Evolutionary conservation across 805 yeast genomes (phyloP).

Genomic region (Lipomyces spencermartinsiae): DNA sequence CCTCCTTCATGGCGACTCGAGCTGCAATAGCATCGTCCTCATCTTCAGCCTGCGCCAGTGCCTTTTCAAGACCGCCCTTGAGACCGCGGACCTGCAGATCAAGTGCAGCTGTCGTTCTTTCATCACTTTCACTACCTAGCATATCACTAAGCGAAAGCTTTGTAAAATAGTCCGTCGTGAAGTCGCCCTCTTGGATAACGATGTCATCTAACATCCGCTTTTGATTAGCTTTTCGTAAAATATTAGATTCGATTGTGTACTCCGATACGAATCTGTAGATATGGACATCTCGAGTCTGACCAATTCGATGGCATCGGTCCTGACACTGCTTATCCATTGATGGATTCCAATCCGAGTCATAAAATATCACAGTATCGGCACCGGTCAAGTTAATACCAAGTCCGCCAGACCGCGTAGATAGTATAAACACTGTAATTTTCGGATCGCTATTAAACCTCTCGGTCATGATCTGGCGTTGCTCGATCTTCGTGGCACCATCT

Average conservation of each 20-base stretch:
- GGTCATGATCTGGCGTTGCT: slow-evolving; percentile 92
- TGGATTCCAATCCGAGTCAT: slow-evolving; percentile 99
- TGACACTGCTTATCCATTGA: slow-evolving; percentile 99
- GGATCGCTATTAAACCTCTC: slow-evolving; percentile 87
- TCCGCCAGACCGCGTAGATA: slow-evolving; percentile 97
- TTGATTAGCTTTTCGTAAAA: slow-evolving; percentile 78
- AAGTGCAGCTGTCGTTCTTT: slow-evolving; percentile 33
- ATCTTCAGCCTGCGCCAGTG: slow-evolving; percentile 92
- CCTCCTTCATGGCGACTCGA: slow-evolving; percentile 83
- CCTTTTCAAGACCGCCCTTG: slow-evolving; percentile 53
- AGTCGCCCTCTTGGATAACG: slow-evolving; percentile 95
- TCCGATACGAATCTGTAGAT: slow-evolving; percentile 96
- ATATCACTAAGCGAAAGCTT: slow-evolving; percentile 85
- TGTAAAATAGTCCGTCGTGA: slow-evolving; percentile 94
- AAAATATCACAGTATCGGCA: slow-evolving; percentile 97
- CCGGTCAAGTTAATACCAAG: slow-evolving; percentile 97
- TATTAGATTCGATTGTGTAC: slow-evolving; percentile 94
- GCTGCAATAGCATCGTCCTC: slow-evolving; percentile 82
- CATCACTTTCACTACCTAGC: slow-evolving; percentile 56
- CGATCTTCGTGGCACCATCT: slow-evolving; percentile 97
- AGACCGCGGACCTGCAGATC: slow-evolving; percentile 41
- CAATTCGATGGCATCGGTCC: slow-evolving; percentile 98
- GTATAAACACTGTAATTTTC: slow-evolving; percentile 82
- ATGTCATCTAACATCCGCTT: slow-evolving; percentile 81
- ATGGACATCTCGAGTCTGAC: slow-evolving; percentile 97